A percentile compares a stretch with the other conserved stretches of the same genome.
Conservation (phyloP, 2,329 filamentous ascomycete genomes). For the Fusarium nodosum region DNA sequence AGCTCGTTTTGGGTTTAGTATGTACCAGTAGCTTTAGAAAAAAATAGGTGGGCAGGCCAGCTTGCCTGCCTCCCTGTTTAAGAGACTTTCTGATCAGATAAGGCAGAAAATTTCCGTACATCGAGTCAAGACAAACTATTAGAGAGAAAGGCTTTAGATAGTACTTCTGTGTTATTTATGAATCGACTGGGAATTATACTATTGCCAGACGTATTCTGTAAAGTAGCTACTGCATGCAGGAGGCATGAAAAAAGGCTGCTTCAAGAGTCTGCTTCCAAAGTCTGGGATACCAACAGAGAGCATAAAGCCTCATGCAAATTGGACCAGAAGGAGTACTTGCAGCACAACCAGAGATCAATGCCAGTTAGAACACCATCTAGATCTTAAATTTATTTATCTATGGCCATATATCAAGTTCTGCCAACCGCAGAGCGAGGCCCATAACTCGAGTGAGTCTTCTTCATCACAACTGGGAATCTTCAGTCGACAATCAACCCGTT, state of each 20-base stretch:
- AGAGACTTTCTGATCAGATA: constrained; percentile 3
- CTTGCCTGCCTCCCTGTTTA: neutral
- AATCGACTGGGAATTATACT: neutral
- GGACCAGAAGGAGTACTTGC: neutral
- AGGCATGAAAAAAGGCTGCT: neutral
- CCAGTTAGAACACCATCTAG: constrained; percentile 4
- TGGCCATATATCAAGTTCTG: constrained; percentile 39
- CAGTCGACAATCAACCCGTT: constrained; percentile 49
- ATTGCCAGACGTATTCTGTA: neutral
- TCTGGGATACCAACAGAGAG: neutral
- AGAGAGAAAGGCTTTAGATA: neutral
- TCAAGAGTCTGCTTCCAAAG: neutral
- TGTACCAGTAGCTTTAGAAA: constrained; percentile 5
- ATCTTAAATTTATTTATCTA: constrained; percentile 39
- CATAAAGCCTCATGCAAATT: neutral
- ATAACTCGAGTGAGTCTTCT: constrained; percentile 49
- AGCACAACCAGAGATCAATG: constrained; percentile 1
- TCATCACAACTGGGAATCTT: constrained; percentile 49
- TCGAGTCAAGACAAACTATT: neutral
- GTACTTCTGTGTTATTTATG: neutral
- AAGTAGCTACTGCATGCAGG: neutral
- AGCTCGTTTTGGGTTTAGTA: constrained; percentile 33
- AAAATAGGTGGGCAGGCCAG: neutral
- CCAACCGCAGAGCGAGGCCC: constrained; percentile 30
- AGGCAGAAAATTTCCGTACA: neutral